A percentile compares a stretch with the other conserved stretches of the same genome.
Conservation (phyloP, 2,329 filamentous ascomycete genomes). For the Talaromyces amestolkiae region DNA sequence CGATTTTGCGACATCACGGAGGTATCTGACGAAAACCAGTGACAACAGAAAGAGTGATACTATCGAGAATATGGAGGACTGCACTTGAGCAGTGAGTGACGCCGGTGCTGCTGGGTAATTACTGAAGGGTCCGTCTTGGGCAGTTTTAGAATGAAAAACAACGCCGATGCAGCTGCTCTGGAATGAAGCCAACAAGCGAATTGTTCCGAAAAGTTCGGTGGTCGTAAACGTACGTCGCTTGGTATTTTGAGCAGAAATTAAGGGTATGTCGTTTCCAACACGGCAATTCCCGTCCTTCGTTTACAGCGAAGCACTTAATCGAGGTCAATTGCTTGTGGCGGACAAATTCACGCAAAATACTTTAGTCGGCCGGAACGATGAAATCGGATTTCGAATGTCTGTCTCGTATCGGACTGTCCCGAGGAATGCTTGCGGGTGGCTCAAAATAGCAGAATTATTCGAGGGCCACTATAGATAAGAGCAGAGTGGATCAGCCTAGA, state of each 20-base stretch:
- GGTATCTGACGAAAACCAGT: slow-evolving; percentile 26
- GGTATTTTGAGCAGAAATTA: background rate
- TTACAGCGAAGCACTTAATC: slow-evolving; percentile 22
- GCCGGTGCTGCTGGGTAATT: slow-evolving; percentile 33
- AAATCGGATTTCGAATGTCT: slow-evolving; percentile 1
- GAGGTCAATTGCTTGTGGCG: background rate
- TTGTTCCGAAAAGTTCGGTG: slow-evolving; percentile 29
- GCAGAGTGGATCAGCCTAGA: slow-evolving; percentile 13
- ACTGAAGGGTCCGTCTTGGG: slow-evolving; percentile 56
- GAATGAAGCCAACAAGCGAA: slow-evolving; percentile 31
- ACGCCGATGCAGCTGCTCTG: slow-evolving; percentile 20
- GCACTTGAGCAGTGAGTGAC: slow-evolving; percentile 47
- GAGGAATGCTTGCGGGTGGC: slow-evolving; percentile 17
- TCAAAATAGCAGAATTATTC: slow-evolving; percentile 8
- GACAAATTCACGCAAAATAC: background rate
- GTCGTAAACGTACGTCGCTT: slow-evolving; percentile 23
- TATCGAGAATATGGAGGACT: slow-evolving; percentile 45
- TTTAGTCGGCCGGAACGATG: background rate
- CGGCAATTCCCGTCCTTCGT: background rate
- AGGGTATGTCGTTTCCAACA: background rate
- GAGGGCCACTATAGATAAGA: slow-evolving; percentile 9
- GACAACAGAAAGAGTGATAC: slow-evolving; percentile 25
- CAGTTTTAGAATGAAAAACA: slow-evolving; percentile 35
- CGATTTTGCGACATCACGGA: slow-evolving; percentile 80
- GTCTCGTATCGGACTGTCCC: slow-evolving; percentile 10